A percentile compares a stretch with the other conserved stretches of the same genome.
Conservation (phyloP, 2,329 filamentous ascomycete species). For the Colletotrichum camelliae region DNA sequence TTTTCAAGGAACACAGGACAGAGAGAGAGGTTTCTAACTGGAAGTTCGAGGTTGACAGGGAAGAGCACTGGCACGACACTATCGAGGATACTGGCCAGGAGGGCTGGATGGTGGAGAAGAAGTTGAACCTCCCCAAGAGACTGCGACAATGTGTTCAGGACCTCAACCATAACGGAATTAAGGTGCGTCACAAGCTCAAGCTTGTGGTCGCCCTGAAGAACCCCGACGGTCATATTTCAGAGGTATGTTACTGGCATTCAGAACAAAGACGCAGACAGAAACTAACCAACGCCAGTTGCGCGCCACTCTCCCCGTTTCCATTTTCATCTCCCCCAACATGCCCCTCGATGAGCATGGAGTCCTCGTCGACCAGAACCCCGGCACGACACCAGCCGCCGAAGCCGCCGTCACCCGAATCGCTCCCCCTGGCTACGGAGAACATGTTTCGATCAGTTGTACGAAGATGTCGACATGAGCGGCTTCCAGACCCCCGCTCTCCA, state of each 20-base stretch:
- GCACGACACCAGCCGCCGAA: conserved; percentile 51
- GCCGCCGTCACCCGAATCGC: conserved; percentile 69
- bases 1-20: conserved; percentile 63
- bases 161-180: conserved; percentile 86
- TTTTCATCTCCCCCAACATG: conserved; percentile 95
- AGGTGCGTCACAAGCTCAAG: conserved; percentile 90
- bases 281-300: conserved; percentile 63
- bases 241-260: conserved; percentile 56
- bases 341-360: conserved; percentile 88
- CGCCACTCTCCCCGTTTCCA: conserved; percentile 86
- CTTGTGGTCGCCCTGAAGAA: conserved; percentile 91
- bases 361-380: conserved; percentile 68
- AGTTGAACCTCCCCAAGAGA: conserved; percentile 77
- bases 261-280: not conserved
- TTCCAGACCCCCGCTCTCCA: conserved; percentile 77
- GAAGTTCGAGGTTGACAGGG: conserved; percentile 58
- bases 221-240: conserved; percentile 91
- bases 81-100: conserved; percentile 72
- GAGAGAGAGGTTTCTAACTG: conserved; percentile 69
- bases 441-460: conserved; percentile 90
- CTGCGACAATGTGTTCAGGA: conserved; percentile 88
- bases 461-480: conserved; percentile 81
- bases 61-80: conserved; percentile 72
- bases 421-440: conserved; percentile 91
- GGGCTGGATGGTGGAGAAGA: conserved; percentile 67